Evolutionary conservation across 2,329 filamentous ascomycete species (phyloP).

Genomic region (Hypomyces perniciosus): DNA sequence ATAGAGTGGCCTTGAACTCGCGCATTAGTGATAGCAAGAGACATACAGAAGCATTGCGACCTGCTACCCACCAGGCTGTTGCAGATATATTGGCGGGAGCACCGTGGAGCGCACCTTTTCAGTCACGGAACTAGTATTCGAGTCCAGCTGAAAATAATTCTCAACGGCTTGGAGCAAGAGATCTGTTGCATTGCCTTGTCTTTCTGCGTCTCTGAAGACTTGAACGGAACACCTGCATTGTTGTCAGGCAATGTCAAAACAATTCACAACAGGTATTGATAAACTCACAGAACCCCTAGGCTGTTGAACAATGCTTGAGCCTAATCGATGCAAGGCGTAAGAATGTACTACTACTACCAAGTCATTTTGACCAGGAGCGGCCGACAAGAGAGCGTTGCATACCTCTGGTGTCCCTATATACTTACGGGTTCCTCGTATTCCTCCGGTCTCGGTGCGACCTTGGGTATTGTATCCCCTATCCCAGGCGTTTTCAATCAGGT

Average conservation of each 20-base stretch:
- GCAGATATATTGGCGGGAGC: slow-evolving; percentile 82
- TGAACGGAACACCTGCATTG: slow-evolving; percentile 52
- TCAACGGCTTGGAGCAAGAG: slow-evolving; percentile 64
- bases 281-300: slow-evolving; percentile 57
- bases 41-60: background rate
- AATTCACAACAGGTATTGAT: background rate
- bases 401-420: slow-evolving; percentile 93
- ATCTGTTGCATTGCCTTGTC: slow-evolving; percentile 37
- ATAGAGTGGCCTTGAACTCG: slow-evolving; percentile 67
- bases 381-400: slow-evolving; percentile 15
- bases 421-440: slow-evolving; percentile 81
- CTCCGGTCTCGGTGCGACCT: slow-evolving; percentile 75
- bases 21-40: slow-evolving; percentile 5
- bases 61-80: slow-evolving; percentile 59
- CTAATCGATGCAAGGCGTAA: slow-evolving; percentile 32
- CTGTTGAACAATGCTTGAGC: slow-evolving; percentile 72
- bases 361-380: too few relatives aligned
- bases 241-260: background rate
- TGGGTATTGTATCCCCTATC: slow-evolving; percentile 72
- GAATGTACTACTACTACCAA: background rate
- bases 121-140: slow-evolving; percentile 29
- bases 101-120: slow-evolving; percentile 64
- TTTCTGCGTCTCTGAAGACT: slow-evolving; percentile 47
- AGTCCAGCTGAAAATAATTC: slow-evolving; percentile 62
- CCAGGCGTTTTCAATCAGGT: slow-evolving; percentile 84